Evolutionary conservation across 2,329 filamentous ascomycete genomes (phyloP), one percentile per base, ranked within the genome.

Genomic region (Xylaria sp.): DNA sequence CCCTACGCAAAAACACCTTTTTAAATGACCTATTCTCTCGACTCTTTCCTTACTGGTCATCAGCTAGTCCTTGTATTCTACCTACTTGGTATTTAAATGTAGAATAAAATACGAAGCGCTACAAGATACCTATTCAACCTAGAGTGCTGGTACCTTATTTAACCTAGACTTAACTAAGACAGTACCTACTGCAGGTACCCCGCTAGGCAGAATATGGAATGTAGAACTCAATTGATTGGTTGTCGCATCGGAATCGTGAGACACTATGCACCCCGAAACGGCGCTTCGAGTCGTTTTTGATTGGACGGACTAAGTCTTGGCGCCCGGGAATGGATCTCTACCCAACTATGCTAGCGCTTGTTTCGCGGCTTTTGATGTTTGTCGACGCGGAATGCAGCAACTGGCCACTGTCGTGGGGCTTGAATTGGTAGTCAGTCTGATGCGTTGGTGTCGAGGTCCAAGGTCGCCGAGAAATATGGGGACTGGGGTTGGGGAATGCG

Each of bases 251-350:
- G 38, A n/a, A 55, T 47, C 31, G 44, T 56, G 67, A 70, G 61
- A 70, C 68, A 50, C 9, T 20, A 65, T 58, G 65, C 61, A 66
- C 69, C 65, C 65, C 58, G 51, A 71, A 67, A 50, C 63, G 65
- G 70, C 70, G 70, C 70, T 72, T 72, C 63, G 62, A 36, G 54
- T 22, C 13, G 33, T 1, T 13, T 60, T 6, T 71, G 61, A 71
- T 72, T 72, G 69, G 70, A 3, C 47, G 9, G 44, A 17, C 10
- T 11, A 33, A 5, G 47, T 42, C 60, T 64, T 61, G 61, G 65
- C 67, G n/a, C 33, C 45, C n/a, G 17, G 25, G 47, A 5, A 20
- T 22, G 51, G 38, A 38, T 56, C 56, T 47, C 13, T 64, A 44
- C 53, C 33, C 27, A 4, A 31, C 3, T 25, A 51, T 49, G 38